A percentile compares a stretch with the other conserved stretches of the same genome.
These are phyloP conservation scores for Cicer cuneatum DNA, from an alignment of 306 rosid genomes.

Conservation along the genomic window DNA sequence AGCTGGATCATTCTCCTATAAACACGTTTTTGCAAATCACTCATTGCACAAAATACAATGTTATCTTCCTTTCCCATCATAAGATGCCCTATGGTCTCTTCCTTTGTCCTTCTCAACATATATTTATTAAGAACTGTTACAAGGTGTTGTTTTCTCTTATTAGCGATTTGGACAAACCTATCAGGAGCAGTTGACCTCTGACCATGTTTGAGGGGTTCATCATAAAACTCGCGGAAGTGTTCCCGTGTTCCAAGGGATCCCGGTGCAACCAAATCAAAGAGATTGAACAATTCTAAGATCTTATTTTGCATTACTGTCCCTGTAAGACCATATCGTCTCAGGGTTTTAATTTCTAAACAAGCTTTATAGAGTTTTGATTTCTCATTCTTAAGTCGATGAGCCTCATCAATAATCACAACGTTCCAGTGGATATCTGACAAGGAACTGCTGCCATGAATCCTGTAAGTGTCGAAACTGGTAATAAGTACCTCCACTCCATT, in stretches of 20 bases:
- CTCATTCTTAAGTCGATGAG: conserved; percentile 90
- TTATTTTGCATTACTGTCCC: conserved; percentile 97
- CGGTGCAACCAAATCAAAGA: conserved; percentile 92
- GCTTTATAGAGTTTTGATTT: conserved; percentile 86
- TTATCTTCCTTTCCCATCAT: conserved; percentile 99
- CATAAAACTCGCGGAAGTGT: conserved; percentile 87
- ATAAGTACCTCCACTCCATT: conserved; percentile 74
- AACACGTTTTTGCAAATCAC: conserved; percentile 85
- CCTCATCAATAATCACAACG: conserved; percentile 82
- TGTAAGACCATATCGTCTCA: conserved; percentile 84
- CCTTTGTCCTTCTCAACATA: conserved; percentile 91
- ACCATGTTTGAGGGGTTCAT: conserved; percentile 96
- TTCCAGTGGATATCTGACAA: conserved; percentile 75
- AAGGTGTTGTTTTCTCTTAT: conserved; percentile 80
- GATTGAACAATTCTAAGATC: conserved; percentile 89
- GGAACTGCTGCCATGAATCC: conserved; percentile 73
- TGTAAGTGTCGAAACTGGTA: conserved; percentile 88
- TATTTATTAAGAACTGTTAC: conserved; percentile 74
- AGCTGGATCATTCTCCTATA: conserved; percentile 88
- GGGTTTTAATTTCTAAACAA: conserved; percentile 77
- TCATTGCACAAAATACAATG: conserved; percentile 87
- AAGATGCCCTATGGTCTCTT: conserved; percentile 97
- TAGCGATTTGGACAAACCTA: conserved; percentile 78
- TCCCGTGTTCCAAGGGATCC: conserved; percentile 95
- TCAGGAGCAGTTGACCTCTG: conserved; percentile 94